These are phyloP conservation scores for Colletotrichum liaoningense DNA, from an alignment of 2,329 filamentous ascomycete genomes.

Conservation along the genomic window DNA sequence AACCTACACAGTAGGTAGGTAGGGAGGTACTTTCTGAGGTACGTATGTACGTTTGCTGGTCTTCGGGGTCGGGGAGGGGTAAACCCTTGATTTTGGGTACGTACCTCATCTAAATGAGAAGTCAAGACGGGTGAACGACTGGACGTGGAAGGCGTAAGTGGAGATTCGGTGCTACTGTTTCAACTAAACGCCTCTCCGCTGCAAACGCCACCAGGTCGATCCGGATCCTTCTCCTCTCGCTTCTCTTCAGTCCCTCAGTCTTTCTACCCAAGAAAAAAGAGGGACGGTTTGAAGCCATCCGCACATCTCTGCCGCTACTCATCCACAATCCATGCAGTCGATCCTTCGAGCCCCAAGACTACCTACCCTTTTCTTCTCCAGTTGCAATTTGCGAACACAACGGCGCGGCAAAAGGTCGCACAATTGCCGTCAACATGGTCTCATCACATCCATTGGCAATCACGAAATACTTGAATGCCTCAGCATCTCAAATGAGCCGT, in stretches of 20 bases:
- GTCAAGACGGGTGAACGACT: background rate
- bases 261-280: background rate
- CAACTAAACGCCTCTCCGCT: conserved; percentile 32
- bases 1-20: background rate
- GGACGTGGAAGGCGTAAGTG: background rate
- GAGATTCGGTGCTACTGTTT: conserved; percentile 31
- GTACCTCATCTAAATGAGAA: conserved; percentile 26
- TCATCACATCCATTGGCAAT: background rate
- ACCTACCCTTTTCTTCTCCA: background rate
- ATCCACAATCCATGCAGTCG: conserved; percentile 32
- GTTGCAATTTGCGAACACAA: background rate
- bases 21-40: background rate
- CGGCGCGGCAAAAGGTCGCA: background rate
- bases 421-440: background rate
- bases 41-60: background rate
- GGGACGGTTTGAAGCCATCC: conserved; percentile 3
- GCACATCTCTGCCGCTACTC: conserved; percentile 1
- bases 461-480: background rate
- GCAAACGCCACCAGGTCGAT: conserved; percentile 29
- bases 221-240: conserved; percentile 23
- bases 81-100: background rate
- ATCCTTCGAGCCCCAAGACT: conserved; percentile 14
- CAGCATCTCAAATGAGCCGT: background rate
- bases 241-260: conserved; percentile 2
- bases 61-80: background rate